Evolutionary conservation across 371 early-diverging fungal genomes (phyloP), one percentile per base, ranked within the genome.

Genomic region (Lichtheimia corymbifera): DNA sequence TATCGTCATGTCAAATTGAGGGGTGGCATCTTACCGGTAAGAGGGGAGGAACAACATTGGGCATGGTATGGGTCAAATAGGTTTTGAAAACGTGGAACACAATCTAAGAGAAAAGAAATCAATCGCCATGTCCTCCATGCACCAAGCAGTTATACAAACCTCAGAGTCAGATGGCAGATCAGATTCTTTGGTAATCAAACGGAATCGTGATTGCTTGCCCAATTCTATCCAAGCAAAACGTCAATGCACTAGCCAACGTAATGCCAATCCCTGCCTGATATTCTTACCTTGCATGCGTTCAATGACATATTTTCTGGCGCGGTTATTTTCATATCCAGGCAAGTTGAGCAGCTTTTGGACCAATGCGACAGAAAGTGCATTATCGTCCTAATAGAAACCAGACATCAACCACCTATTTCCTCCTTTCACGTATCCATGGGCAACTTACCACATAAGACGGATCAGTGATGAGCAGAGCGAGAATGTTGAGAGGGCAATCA

Each of bases 141-240:
- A n/a, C 15, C 15, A 6, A 15, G 28, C 17, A 20, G 0, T 15
- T 14, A 11, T 12, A 52, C 15, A 58, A 50, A 64, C 64, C 53
- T 66, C 61, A 6, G 44, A 28, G 47, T 66, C 66, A 5, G 57
- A 55, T 2, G 66, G 66, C 24, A 61, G 11, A 20, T 53, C 58
- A 17, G 56, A 30, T 15, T 66, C 61, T 15, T 17, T 43, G n/a
- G 30, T 43, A 14, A 50, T 35, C 22, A 47, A 61, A 2, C 44
- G 59, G 40, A 44, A 59, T 17, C 58, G 51, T 20, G 58, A 42
- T 41, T 28, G 42, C 27, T 57, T 63, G 53, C 30, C 50, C 13
- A 58, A 24, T 50, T 58, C 59, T 58, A 56, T 35, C 17, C 3
- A 6, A 18, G 47, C 7, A 7, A 58, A 42, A 2, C 11, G 41